phyloP scores from a whole-genome alignment of 2,329 filamentous ascomycete species.

The Scleromitrula shiraiana region DNA sequence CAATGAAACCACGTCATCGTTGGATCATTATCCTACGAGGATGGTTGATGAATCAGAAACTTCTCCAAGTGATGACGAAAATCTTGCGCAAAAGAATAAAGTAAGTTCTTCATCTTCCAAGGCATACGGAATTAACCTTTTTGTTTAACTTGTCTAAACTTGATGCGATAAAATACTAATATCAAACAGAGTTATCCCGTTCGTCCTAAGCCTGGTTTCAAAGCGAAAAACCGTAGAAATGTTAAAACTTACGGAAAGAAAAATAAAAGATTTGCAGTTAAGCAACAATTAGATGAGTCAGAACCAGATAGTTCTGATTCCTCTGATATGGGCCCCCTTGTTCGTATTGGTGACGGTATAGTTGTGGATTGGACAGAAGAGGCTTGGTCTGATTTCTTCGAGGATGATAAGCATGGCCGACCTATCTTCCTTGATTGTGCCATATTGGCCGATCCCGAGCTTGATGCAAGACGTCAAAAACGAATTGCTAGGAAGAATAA shows the following conservation, averaged over 20 bases:
- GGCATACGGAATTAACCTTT: too few relatives aligned
- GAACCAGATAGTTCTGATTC: constrained; percentile 31
- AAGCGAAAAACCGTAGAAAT: too few relatives aligned
- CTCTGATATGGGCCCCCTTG: constrained; percentile 51
- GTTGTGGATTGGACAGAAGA: constrained; percentile 77
- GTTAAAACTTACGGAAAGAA: too few relatives aligned
- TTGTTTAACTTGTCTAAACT: too few relatives aligned
- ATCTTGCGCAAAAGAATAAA: constrained; percentile 7
- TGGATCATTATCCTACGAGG: too few relatives aligned
- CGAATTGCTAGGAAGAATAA: constrained; percentile 60
- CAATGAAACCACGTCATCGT: too few relatives aligned
- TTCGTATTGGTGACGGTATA: constrained; percentile 76
- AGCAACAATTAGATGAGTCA: constrained; percentile 12
- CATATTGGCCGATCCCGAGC: constrained; percentile 50
- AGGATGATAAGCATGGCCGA: constrained; percentile 34
- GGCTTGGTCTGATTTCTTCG: constrained; percentile 65
- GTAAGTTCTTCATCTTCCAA: neutral
- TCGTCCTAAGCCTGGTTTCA: neutral
- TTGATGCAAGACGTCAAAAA: constrained; percentile 54
- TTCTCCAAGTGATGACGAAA: constrained; percentile 48
- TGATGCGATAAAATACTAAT: too few relatives aligned
- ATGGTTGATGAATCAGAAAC: constrained; percentile 53
- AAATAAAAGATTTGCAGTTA: constrained; percentile 20
- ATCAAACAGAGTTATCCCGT: neutral
- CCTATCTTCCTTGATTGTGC: constrained; percentile 45